phyloP scores from a whole-genome alignment of 106 monocot genomes.

The Phalaenopsis aphrodite region DNA sequence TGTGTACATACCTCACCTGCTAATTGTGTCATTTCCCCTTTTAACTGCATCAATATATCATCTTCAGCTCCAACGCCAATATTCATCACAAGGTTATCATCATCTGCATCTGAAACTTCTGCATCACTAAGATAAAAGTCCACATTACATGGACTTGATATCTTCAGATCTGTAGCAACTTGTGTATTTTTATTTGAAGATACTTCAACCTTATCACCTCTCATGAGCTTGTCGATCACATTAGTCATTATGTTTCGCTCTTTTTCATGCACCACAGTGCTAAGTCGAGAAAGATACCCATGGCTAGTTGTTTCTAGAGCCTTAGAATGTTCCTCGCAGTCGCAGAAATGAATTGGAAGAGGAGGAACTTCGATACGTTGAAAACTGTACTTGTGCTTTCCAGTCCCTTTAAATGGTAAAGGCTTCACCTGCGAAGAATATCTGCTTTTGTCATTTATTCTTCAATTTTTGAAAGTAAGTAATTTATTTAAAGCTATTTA shows the following conservation, averaged over 20 bases:
- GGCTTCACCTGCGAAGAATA: conserved; percentile 52
- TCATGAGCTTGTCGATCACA: conserved; percentile 72
- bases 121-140: conserved; percentile 13
- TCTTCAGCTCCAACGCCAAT: conserved; percentile 25
- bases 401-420: conserved; percentile 80
- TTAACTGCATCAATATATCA: conserved; percentile 23
- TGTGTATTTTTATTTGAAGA: conserved; percentile 7
- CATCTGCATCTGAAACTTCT: conserved; percentile 36
- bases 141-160: neutral
- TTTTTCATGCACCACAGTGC: conserved; percentile 34
- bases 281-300: conserved; percentile 19
- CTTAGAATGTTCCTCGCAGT: conserved; percentile 79
- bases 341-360: conserved; percentile 89
- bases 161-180: neutral
- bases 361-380: conserved; percentile 69
- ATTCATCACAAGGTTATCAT: conserved; percentile 75
- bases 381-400: conserved; percentile 99
- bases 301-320: conserved; percentile 17
- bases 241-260: conserved; percentile 62
- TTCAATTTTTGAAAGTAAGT: neutral
- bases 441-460: neutral
- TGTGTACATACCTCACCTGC: conserved; percentile 35
- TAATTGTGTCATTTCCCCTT: conserved; percentile 7
- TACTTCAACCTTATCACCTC: conserved; percentile 24
- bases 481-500: neutral